Conservation (phyloP, 106 monocot genomes). For the Platanthera zijinensis region DNA sequence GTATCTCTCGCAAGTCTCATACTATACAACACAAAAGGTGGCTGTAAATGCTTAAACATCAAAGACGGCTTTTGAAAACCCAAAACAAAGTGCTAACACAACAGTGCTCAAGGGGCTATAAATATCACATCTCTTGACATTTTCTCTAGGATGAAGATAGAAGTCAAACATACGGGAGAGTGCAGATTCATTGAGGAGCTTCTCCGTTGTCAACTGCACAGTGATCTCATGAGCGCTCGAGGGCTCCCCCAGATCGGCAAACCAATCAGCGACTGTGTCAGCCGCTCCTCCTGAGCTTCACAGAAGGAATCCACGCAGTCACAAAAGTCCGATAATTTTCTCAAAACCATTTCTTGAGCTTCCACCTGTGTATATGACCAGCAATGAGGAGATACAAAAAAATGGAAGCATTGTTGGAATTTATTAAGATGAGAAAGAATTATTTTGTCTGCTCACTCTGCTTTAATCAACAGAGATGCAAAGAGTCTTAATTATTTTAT, state of each 20-base stretch:
- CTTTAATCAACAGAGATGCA: too few species aligned
- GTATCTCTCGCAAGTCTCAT: background rate
- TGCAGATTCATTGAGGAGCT: background rate
- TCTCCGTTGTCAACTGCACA: background rate
- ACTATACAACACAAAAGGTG: background rate
- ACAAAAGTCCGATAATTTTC: slow-evolving; percentile 36
- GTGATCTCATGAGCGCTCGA: slow-evolving; percentile 16
- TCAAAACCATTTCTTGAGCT: slow-evolving; percentile 26
- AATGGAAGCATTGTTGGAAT: too few species aligned
- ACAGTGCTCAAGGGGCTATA: background rate
- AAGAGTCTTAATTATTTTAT: too few species aligned
- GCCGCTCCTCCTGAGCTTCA: slow-evolving; percentile 25
- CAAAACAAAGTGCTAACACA: background rate
- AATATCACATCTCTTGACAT: background rate
- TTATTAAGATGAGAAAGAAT: too few species aligned
- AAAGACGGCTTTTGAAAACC: background rate
- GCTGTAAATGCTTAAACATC: background rate
- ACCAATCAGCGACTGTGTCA: slow-evolving; percentile 18
- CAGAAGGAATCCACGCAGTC: slow-evolving; percentile 33
- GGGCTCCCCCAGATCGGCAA: slow-evolving; percentile 55
- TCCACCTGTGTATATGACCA: slow-evolving; percentile 21
- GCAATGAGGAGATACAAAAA: too few species aligned
- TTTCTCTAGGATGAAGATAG: background rate
- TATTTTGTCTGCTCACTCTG: too few species aligned
- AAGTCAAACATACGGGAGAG: background rate